Evolutionary conservation across 2,329 filamentous ascomycete species (phyloP).

Genomic region (Trichoderma sp.): DNA sequence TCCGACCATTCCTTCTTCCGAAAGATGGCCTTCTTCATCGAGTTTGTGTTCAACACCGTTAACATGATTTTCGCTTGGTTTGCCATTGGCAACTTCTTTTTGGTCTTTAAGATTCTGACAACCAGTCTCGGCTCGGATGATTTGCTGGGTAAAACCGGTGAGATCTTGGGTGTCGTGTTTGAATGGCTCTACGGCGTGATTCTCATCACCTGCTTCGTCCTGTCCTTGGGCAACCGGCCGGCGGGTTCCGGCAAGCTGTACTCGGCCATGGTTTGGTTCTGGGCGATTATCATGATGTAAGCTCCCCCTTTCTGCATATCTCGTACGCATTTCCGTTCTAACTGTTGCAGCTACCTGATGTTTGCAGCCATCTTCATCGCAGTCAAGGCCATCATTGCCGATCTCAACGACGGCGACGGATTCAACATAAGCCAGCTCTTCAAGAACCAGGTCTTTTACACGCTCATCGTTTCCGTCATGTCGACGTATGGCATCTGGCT

Average conservation of each 20-base stretch:
- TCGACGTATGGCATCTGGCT: conserved; percentile 95
- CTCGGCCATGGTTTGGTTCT: conserved; percentile 97
- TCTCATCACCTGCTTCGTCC: conserved; percentile 90
- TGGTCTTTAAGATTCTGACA: conserved; percentile 96
- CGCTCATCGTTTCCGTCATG: conserved; percentile 86
- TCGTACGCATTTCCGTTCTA: conserved; percentile 29
- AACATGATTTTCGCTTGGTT: conserved; percentile 99
- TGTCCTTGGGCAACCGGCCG: conserved; percentile 91
- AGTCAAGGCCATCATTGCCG: conserved; percentile 76
- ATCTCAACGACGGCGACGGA: conserved; percentile 60
- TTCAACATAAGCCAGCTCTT: conserved; percentile 77
- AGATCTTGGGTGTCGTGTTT: conserved; percentile 84
- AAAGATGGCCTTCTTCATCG: conserved; percentile 86
- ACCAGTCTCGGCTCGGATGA: conserved; percentile 71
- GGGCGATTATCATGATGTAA: conserved; percentile 91
- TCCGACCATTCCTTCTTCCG: conserved; percentile 85
- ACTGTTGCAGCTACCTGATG: conserved; percentile 70
- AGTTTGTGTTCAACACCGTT: conserved; percentile 91
- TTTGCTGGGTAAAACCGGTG: conserved; percentile 75
- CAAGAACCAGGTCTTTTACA: conserved; percentile 87
- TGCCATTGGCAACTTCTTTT: conserved; percentile 96
- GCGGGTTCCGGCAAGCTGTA: conserved; percentile 93
- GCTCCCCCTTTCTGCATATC: conserved; percentile 37
- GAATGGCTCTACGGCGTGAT: conserved; percentile 95
- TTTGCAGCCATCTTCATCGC: conserved; percentile 96